A percentile compares a stretch with the other conserved stretches of the same genome.
Evolutionary conservation across 768 basidiomycete genomes (phyloP).

Genomic region (Termitomyces sp.): DNA sequence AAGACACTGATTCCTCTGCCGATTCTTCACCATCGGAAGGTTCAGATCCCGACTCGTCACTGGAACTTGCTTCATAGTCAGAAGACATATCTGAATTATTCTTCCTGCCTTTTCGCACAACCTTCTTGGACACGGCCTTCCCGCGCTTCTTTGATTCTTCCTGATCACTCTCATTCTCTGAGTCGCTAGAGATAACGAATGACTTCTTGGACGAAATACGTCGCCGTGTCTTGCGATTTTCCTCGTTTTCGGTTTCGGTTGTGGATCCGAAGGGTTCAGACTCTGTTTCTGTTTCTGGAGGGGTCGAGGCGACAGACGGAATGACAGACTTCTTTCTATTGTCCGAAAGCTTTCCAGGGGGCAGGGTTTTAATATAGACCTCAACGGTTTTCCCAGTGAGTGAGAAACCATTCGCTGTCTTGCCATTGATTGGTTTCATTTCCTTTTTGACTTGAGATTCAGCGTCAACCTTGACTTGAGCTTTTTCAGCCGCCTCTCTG

Average conservation of each 20-base stretch:
- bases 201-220: conserved; percentile 33
- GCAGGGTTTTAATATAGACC: conserved; percentile 44
- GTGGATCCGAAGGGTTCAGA: conserved; percentile 18
- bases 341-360: conserved; percentile 15
- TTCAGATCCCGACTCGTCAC: conserved; percentile 16
- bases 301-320: conserved; percentile 28
- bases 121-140: conserved; percentile 16
- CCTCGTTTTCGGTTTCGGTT: conserved; percentile 33
- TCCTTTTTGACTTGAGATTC: conserved; percentile 2
- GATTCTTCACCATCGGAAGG: conserved; percentile 29
- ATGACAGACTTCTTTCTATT: conserved; percentile 19
- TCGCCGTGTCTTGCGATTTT: conserved; percentile 29
- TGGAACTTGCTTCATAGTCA: conserved; percentile 35
- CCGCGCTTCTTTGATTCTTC: conserved; percentile 21
- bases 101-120: conserved; percentile 16
- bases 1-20: conserved; percentile 18
- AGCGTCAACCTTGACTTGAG: conserved; percentile 9
- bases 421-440: conserved; percentile 13
- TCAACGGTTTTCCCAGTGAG: conserved; percentile 30
- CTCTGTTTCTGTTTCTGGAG: conserved; percentile 32
- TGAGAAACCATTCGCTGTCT: conserved; percentile 3
- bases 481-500: conserved; percentile 49
- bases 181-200: conserved; percentile 52
- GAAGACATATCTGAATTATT: conserved; percentile 26
- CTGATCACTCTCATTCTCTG: conserved; percentile 30